Base-by-base conservation (phyloP, 1,284 basidiomycete genomes). In the Ceratobasidium sp. region DNA sequence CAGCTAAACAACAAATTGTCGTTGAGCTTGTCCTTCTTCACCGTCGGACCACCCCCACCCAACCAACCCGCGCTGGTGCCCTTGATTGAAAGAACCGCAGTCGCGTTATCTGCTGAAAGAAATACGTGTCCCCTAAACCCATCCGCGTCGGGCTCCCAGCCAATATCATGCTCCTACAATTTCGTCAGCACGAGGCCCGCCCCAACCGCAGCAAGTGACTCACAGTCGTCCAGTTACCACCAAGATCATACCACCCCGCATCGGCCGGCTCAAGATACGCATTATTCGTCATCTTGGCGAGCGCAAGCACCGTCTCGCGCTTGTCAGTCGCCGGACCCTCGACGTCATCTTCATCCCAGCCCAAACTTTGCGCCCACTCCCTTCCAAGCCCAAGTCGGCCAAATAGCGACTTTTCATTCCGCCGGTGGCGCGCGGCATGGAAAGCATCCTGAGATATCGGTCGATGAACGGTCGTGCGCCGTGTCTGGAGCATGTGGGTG, bases 1-100 rank as follows among this genome's bases (percentile, higher is more conserved):
- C 97, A 99, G 0, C 95, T 98, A 82, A 98, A 98, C 25, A 98
- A 82, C 75, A 73, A 82, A 78, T 99, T 99, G 81, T 99, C 97
- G 78, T 99, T 99, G 78, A 91, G 89, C 83, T 96, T 98, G 83
- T 99, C 96, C 78, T 92, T 91, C 80, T 90, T 92, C 74, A 91
- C 92, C 1, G 94, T 93, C 25, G 94, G 92, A 1, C 95, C 95
- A 23, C 86, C 86, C 12, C 83, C 82, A 12, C 84, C 84, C 74
- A 88, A 80, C 79, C 77, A 85, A 71, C 77, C 92, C 0, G 85
- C 85, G 9, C 85, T 95, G 0, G 97, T 99, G 38, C 96, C 97
- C 80, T 99, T 99, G 81, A 99, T 93, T 30, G 95, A 89, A 12
- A 99, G 85, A 14, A 99, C 86, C 67, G 96, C 85, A 0, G 93